Conservation (phyloP, 2,329 filamentous ascomycete genomes). For the Periglandula ipomoeae region DNA sequence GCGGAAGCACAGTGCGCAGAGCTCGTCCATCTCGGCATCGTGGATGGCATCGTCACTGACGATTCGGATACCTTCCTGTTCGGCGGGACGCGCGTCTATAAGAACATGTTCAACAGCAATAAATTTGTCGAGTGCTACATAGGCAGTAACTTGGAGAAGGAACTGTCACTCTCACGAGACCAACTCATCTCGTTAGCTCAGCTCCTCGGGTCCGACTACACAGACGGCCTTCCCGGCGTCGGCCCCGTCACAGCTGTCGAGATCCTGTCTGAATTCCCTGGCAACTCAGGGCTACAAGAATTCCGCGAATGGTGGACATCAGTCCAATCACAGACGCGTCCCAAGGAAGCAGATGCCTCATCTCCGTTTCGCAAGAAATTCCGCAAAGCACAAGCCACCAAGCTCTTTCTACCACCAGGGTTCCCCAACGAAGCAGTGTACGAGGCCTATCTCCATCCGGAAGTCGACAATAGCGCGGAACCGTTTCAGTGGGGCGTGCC, state of each 20-base stretch:
- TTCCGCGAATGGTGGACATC: conserved; percentile 85
- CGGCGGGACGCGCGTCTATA: conserved; percentile 92
- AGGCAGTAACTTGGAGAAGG: conserved; percentile 71
- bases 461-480: conserved; percentile 72
- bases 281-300: conserved; percentile 48
- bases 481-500: conserved; percentile 93
- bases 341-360: conserved; percentile 50
- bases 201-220: conserved; percentile 88
- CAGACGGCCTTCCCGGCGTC: conserved; percentile 80
- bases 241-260: conserved; percentile 93
- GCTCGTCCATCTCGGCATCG: conserved; percentile 74
- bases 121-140: conserved; percentile 98
- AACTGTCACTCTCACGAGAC: conserved; percentile 76
- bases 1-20: conserved; percentile 96
- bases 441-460: conserved; percentile 75
- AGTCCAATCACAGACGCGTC: conserved; percentile 59
- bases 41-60: conserved; percentile 96
- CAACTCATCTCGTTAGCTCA: conserved; percentile 87
- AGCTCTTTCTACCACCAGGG: conserved; percentile 71
- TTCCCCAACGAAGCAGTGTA: conserved; percentile 76
- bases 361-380: conserved; percentile 78
- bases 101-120: conserved; percentile 99
- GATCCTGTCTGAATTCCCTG: conserved; percentile 81
- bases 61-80: conserved; percentile 96
- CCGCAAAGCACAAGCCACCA: conserved; percentile 65